Conservation (phyloP, 2,329 filamentous ascomycete species). For the Aspergillus sp. region DNA sequence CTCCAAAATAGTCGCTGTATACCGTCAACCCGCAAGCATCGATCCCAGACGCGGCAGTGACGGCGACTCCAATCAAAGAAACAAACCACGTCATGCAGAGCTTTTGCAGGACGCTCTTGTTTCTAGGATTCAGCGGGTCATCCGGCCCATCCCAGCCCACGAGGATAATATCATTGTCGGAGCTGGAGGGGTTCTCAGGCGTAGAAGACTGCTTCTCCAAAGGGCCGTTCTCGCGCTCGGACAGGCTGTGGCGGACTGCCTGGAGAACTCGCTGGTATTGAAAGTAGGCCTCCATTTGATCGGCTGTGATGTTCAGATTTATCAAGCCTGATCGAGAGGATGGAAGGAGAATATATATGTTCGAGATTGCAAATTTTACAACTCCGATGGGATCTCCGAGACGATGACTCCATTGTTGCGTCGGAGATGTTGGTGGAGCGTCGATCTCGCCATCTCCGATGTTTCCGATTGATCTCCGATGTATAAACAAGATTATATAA, state of each 20-base stretch:
- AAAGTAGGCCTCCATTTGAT: conserved; percentile 19
- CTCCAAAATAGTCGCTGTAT: conserved; percentile 44
- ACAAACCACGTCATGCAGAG: conserved; percentile 45
- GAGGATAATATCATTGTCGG: not conserved
- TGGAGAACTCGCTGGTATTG: conserved; percentile 17
- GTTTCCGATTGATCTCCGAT: no score
- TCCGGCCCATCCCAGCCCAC: conserved; percentile 40
- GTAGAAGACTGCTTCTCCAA: not conserved
- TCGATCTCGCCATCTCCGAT: no score
- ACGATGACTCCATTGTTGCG: no score
- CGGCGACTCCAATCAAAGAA: conserved; percentile 50
- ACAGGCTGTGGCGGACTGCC: conserved; percentile 12
- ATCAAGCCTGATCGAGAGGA: no score
- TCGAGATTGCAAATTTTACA: no score
- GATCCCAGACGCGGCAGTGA: conserved; percentile 53
- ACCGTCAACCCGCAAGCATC: conserved; percentile 44
- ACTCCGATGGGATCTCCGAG: no score
- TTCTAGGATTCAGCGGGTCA: conserved; percentile 40
- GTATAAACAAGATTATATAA: no score
- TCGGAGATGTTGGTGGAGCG: no score
- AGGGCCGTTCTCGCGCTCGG: not conserved
- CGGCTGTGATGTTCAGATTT: no score
- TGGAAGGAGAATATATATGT: no score
- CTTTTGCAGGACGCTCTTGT: conserved; percentile 33
- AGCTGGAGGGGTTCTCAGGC: no score